These are phyloP conservation scores for Aspergillus biplanus DNA, from an alignment of 495 filamentous ascomycete species.

Conservation along the genomic window DNA sequence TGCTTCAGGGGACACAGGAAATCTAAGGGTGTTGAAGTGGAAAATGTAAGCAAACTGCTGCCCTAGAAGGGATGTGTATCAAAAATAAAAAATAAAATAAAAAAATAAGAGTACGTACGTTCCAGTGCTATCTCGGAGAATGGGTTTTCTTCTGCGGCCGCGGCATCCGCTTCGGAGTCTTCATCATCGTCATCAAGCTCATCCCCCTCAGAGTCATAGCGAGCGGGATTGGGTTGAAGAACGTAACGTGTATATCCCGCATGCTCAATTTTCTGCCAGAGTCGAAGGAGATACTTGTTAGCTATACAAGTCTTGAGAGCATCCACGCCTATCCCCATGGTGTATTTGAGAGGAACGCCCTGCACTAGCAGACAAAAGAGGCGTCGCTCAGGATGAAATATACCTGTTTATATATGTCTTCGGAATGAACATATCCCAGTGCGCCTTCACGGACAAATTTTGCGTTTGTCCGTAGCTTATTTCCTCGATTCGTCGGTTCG, in stretches of 20 bases:
- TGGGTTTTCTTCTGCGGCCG: slow-evolving; percentile 77
- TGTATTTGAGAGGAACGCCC: neutral
- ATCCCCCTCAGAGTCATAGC: slow-evolving; percentile 85
- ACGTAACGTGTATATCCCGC: slow-evolving; percentile 84
- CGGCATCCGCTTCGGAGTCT: slow-evolving; percentile 73
- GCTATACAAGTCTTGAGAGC: neutral
- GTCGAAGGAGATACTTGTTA: too few species aligned
- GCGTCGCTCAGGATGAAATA: slow-evolving; percentile 11
- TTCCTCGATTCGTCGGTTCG: slow-evolving; percentile 82
- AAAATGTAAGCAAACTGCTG: slow-evolving; percentile 16
- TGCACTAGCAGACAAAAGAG: neutral
- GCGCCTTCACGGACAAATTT: slow-evolving; percentile 78
- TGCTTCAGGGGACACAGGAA: slow-evolving; percentile 86
- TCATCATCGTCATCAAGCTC: slow-evolving; percentile 75
- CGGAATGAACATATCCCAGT: slow-evolving; percentile 68
- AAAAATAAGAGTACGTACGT: slow-evolving; percentile 56
- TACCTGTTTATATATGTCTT: slow-evolving; percentile 86
- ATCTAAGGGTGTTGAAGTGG: slow-evolving; percentile 51
- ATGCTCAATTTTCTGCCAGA: slow-evolving; percentile 73
- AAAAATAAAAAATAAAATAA: slow-evolving; percentile 5
- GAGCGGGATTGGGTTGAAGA: slow-evolving; percentile 71
- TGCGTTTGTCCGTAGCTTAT: slow-evolving; percentile 86
- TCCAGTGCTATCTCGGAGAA: slow-evolving; percentile 82
- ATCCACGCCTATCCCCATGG: neutral
- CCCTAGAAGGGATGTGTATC: neutral